A percentile compares a stretch with the other conserved stretches of the same genome.
phyloP scores from a whole-genome alignment of 2,329 filamentous ascomycete genomes.

The Pseudogymnoascus sp. region DNA sequence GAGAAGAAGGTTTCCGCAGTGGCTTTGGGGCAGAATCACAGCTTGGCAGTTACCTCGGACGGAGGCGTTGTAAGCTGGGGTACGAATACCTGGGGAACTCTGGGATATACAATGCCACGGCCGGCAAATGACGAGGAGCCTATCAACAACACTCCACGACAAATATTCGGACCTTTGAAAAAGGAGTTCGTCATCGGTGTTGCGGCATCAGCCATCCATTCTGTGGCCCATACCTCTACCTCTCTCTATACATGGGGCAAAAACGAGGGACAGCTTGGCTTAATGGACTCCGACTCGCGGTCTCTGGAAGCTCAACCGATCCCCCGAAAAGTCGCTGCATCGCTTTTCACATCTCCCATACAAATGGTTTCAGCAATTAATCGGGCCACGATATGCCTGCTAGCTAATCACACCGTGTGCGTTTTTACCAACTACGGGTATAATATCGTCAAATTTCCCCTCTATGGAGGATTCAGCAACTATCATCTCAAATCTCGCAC shows the following conservation, averaged over 20 bases:
- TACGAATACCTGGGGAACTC: slow-evolving; percentile 74
- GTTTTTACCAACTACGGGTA: slow-evolving; percentile 96
- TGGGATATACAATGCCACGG: slow-evolving; percentile 72
- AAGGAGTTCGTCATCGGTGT: slow-evolving; percentile 75
- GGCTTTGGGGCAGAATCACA: slow-evolving; percentile 86
- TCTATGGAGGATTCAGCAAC: slow-evolving; percentile 62
- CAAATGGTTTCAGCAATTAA: slow-evolving; percentile 81
- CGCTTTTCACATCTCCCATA: slow-evolving; percentile 66
- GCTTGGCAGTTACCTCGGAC: slow-evolving; percentile 72
- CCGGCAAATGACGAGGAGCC: slow-evolving; percentile 71
- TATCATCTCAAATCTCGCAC: slow-evolving; percentile 61
- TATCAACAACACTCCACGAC: slow-evolving; percentile 71
- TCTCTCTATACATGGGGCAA: slow-evolving; percentile 92
- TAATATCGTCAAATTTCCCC: slow-evolving; percentile 77
- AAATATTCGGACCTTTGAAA: slow-evolving; percentile 87
- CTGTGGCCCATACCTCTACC: slow-evolving; percentile 73
- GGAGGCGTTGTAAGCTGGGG: slow-evolving; percentile 97
- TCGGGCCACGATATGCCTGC: slow-evolving; percentile 74
- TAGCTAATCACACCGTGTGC: slow-evolving; percentile 83
- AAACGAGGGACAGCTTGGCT: slow-evolving; percentile 85
- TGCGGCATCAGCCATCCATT: slow-evolving; percentile 85
- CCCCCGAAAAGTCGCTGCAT: slow-evolving; percentile 82
- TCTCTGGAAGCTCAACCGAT: slow-evolving; percentile 77
- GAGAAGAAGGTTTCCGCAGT: slow-evolving; percentile 70
- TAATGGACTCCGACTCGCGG: slow-evolving; percentile 91